These are phyloP conservation scores for Podospora conica DNA, from an alignment of 495 filamentous ascomycete genomes.

Conservation along the genomic window DNA sequence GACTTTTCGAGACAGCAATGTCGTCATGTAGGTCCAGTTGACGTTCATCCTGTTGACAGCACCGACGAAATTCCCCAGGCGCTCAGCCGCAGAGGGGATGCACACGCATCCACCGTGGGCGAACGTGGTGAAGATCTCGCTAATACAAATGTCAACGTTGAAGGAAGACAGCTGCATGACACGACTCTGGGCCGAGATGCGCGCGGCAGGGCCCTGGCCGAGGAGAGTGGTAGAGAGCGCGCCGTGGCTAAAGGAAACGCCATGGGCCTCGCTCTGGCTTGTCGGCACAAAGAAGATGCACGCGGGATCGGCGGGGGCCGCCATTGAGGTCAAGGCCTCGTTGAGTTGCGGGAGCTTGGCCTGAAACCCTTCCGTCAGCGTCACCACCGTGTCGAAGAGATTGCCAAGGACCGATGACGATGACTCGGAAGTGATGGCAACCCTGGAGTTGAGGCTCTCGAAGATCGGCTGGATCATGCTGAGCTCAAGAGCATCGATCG, in stretches of 20 bases:
- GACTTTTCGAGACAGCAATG: slow-evolving; percentile 38
- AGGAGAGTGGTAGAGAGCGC: slow-evolving; percentile 38
- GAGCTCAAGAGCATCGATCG: slow-evolving; percentile 36
- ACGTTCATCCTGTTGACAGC: slow-evolving; percentile 42
- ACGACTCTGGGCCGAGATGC: slow-evolving; percentile 44
- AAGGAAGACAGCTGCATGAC: slow-evolving; percentile 65
- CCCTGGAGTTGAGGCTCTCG: slow-evolving; percentile 33
- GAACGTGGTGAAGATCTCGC: slow-evolving; percentile 61
- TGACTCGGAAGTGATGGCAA: slow-evolving; percentile 36
- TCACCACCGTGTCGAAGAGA: slow-evolving; percentile 33
- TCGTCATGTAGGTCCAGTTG: slow-evolving; percentile 46
- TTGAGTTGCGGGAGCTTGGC: slow-evolving; percentile 18
- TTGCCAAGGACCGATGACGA: slow-evolving; percentile 30
- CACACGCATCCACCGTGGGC: slow-evolving; percentile 48
- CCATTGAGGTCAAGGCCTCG: slow-evolving; percentile 32
- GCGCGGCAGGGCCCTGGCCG: slow-evolving; percentile 44
- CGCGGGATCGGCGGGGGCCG: slow-evolving; percentile 34
- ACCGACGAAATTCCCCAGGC: slow-evolving; percentile 30
- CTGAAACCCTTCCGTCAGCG: slow-evolving; percentile 30
- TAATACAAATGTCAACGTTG: slow-evolving; percentile 60
- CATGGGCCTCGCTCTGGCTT: slow-evolving; percentile 28
- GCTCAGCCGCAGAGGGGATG: slow-evolving; percentile 40
- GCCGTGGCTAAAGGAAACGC: slow-evolving; percentile 40
- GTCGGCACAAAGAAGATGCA: slow-evolving; percentile 38
- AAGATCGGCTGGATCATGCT: slow-evolving; percentile 38